phyloP scores from a whole-genome alignment of 1,139 yeast genomes.

The Williopsis jadinii region DNA sequence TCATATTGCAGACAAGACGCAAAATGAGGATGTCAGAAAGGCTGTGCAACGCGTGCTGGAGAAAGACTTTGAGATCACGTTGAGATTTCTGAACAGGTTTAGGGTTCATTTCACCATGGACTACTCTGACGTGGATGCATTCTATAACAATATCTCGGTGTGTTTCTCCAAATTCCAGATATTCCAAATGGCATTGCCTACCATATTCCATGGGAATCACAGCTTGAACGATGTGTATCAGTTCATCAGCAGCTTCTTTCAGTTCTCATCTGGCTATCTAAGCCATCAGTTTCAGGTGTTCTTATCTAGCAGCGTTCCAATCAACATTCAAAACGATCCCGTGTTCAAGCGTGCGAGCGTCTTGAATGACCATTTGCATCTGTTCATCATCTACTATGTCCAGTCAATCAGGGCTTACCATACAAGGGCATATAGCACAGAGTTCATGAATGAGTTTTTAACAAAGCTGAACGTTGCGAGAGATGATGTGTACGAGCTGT shows the following conservation, averaged over 20 bases:
- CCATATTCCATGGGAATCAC: constrained; percentile 17
- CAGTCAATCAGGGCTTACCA: constrained; percentile 21
- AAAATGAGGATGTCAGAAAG: constrained; percentile 7
- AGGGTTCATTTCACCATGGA: constrained; percentile 10
- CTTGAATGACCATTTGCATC: constrained; percentile 15
- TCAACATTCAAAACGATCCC: constrained; percentile 7
- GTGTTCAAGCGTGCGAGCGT: constrained; percentile 15
- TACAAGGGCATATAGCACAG: constrained; percentile 16
- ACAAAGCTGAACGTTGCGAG: constrained; percentile 9
- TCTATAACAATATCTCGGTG: constrained; percentile 17
- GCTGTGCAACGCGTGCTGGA: constrained; percentile 9
- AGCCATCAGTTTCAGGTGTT: constrained; percentile 16
- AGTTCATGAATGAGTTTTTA: constrained; percentile 16
- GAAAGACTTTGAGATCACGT: constrained; percentile 18
- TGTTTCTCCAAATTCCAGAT: constrained; percentile 21
- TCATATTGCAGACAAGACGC: constrained; percentile 9
- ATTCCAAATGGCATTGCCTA: constrained; percentile 17
- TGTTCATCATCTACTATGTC: constrained; percentile 19
- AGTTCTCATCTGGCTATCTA: constrained; percentile 15
- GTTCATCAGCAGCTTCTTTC: constrained; percentile 17
- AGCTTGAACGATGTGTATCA: constrained; percentile 18
- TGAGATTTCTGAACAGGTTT: constrained; percentile 21
- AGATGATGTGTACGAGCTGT: constrained; percentile 10
- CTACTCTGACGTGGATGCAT: constrained; percentile 6
- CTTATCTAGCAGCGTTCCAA: constrained; percentile 7